Conservation (phyloP, 176 grass and related monocot genomes). For the Lolium multiflorum region DNA sequence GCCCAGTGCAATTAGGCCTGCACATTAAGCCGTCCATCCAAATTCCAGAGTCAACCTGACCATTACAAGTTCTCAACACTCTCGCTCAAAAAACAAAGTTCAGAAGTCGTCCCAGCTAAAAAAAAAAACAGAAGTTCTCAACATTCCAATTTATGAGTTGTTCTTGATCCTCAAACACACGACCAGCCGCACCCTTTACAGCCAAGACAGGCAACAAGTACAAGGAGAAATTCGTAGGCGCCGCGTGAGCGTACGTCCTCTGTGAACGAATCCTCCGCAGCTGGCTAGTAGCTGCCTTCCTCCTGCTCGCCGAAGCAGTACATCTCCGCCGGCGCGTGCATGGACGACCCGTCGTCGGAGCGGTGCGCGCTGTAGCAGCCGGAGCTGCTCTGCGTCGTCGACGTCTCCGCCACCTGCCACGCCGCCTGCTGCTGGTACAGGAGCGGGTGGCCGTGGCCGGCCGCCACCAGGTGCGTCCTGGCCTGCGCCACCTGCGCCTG, state of each 20-base stretch:
- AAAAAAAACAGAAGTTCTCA: background rate
- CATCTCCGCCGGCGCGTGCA: conserved; percentile 40
- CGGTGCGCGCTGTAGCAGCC: conserved; percentile 56
- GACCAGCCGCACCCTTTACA: conserved; percentile 25
- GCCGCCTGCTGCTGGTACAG: conserved; percentile 22
- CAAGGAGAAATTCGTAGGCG: background rate
- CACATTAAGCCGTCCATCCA: background rate
- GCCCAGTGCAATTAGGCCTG: background rate
- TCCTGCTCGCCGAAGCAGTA: conserved; percentile 68
- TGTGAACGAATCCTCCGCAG: background rate
- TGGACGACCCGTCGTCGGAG: conserved; percentile 44
- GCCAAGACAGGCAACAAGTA: background rate
- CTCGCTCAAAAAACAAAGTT: too few relatives aligned
- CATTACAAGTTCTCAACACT: too few relatives aligned
- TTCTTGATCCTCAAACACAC: conserved; percentile 10
- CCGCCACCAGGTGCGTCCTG: conserved; percentile 12
- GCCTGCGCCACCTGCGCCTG: conserved; percentile 46
- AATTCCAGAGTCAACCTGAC: too few relatives aligned
- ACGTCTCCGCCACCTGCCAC: conserved; percentile 47
- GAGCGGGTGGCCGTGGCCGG: conserved; percentile 20
- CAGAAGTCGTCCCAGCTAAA: too few relatives aligned
- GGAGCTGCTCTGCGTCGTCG: conserved; percentile 71
- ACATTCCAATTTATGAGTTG: background rate
- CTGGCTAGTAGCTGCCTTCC: conserved; percentile 51
- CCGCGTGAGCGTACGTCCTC: too few relatives aligned